These are phyloP conservation scores for Exophiala sideris DNA, from an alignment of 2,329 filamentous ascomycete genomes.

Conservation along the genomic window DNA sequence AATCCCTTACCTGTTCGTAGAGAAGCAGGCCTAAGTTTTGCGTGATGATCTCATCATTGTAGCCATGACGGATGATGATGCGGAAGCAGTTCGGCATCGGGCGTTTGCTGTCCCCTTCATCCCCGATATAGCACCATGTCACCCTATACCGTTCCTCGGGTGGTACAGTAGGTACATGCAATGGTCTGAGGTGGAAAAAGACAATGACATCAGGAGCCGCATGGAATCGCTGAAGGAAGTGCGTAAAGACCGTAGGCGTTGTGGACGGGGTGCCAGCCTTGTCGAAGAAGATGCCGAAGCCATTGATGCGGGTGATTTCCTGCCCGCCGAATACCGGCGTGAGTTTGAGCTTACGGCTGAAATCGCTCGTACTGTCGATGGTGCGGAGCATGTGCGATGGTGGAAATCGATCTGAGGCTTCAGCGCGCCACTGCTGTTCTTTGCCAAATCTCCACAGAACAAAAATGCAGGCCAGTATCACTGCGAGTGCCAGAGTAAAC, in stretches of 20 bases:
- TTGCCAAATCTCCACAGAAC: constrained; percentile 77
- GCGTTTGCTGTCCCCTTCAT: constrained; percentile 25
- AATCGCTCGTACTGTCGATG: constrained; percentile 5
- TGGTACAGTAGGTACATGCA: constrained; percentile 57
- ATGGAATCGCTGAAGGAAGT: constrained; percentile 69
- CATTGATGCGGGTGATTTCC: constrained; percentile 50
- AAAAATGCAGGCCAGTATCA: constrained; percentile 62
- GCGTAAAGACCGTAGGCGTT: constrained; percentile 65
- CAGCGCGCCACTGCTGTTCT: constrained; percentile 70
- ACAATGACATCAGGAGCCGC: constrained; percentile 64
- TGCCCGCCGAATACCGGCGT: constrained; percentile 39
- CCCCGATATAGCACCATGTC: constrained; percentile 16
- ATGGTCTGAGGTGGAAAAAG: constrained; percentile 69
- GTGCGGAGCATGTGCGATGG: constrained; percentile 37
- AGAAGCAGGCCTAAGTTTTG: constrained; percentile 61
- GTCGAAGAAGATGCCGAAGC: constrained; percentile 72
- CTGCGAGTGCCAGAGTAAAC: constrained; percentile 68
- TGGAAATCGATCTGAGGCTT: constrained; percentile 59
- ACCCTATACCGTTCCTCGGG: constrained; percentile 51
- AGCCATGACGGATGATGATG: constrained; percentile 67
- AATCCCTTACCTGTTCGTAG: constrained; percentile 56
- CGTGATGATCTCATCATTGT: constrained; percentile 67
- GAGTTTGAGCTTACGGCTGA: constrained; percentile 32
- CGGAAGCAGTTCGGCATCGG: constrained; percentile 63
- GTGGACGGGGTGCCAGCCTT: constrained; percentile 57